Percentiles rank a stretch among this genome's conserved stretches.
These are phyloP conservation scores for Euryodendron excelsum DNA, from an alignment of 148 eudicot genomes.

Conservation along the genomic window DNA sequence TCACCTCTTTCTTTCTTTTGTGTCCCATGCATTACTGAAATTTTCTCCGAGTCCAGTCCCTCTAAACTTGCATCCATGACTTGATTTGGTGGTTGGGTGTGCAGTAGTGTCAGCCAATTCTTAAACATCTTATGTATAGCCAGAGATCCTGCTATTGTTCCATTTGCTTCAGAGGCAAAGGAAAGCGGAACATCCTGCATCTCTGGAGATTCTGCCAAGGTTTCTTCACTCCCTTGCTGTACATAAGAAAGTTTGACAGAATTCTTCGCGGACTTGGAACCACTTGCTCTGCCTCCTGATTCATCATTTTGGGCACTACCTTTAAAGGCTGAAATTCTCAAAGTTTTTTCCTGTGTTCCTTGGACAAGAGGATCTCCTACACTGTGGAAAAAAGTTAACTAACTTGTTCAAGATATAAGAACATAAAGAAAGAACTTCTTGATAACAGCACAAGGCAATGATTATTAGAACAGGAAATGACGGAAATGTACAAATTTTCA, in stretches of 20 bases:
- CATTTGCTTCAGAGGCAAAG: conserved; percentile 36
- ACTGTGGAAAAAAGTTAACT: conserved; percentile 38
- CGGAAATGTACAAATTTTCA: not conserved
- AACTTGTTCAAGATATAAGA: not conserved
- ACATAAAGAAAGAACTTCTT: not conserved
- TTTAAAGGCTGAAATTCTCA: conserved; percentile 67
- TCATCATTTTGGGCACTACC: conserved; percentile 54
- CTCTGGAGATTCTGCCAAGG: conserved; percentile 34
- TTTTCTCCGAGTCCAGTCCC: conserved; percentile 32
- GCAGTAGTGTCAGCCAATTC: conserved; percentile 69
- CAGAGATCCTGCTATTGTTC: conserved; percentile 38
- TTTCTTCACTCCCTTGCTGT: conserved; percentile 50
- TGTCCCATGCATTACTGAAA: conserved; percentile 26
- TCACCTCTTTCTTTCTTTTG: conserved; percentile 42
- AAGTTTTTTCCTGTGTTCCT: conserved; percentile 43
- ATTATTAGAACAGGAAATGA: not conserved
- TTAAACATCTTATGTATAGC: conserved; percentile 59
- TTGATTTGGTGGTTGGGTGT: conserved; percentile 40
- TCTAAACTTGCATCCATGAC: conserved; percentile 35
- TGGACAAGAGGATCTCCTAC: conserved; percentile 36
- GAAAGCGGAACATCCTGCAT: conserved; percentile 45
- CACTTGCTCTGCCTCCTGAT: conserved; percentile 40
- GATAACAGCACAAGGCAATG: not conserved
- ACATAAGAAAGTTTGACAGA: conserved; percentile 48
- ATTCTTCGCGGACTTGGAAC: conserved; percentile 44